Evolutionary conservation across 257 asterid genomes (phyloP), one percentile per base, ranked within the genome.

Genomic region (Solanum tarapatanum): DNA sequence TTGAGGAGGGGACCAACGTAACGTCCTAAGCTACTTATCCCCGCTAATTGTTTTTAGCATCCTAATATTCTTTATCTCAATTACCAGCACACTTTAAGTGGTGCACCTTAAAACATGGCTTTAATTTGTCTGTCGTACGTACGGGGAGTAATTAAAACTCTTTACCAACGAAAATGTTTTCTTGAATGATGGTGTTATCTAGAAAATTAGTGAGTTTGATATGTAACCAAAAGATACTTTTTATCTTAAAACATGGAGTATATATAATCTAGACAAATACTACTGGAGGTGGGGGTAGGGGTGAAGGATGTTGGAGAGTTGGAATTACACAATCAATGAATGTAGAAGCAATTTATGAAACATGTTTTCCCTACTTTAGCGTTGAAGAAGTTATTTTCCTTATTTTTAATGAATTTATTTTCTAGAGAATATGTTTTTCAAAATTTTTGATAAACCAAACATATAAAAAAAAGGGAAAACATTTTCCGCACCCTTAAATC

Each of bases 1-100:
- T 84, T 64, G 39, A 8, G 68, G 68, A 33, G 95, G 94, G 96
- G 95, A 92, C 96, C 96, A 87, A 43, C 74, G 43, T 70, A 87
- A 43, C 85, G 80, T 72, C 89, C 92, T 89, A 70, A 58, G 24
- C 23, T 70, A 87, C 91, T 92, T 94, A 94, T 89, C 92, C 87
- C 90, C 92, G 91, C 93, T 87, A 91, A 82, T 33, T 82, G 93
- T 83, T 91, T 36, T 62, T 45, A 48, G 87, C 43, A 19, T 89
- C 88, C 32, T 48, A 55, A 55, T 17, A 10, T 11, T 14, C 41
- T 16, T 77, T 89, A 86, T 91, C 90, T 39, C 33, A 51, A 43
- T 45, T 80, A 87, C 87, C 94, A 90, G 84, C 77, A 72, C 21
- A 79, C 80, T 70, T 70, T 62, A 35, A 48, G 84, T 76, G 83